Conservation (phyloP, 2,329 filamentous ascomycete species). For the Clonostachys chloroleuca region DNA sequence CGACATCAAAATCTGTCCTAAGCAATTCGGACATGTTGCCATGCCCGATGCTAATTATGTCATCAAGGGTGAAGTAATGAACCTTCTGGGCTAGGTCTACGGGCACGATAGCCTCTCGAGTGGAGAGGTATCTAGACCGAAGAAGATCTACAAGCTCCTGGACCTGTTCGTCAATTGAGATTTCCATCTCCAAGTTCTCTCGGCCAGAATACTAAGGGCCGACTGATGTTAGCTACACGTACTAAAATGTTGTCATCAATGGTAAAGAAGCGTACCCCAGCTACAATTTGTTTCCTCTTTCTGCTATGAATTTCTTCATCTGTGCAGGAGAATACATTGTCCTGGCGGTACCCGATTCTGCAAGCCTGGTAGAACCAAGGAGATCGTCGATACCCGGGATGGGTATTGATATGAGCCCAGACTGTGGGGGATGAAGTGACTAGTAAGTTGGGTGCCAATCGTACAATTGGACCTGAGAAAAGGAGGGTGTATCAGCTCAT, state of each 20-base stretch:
- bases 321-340: conserved; percentile 48
- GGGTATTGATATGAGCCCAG: conserved; percentile 34
- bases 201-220: conserved; percentile 43
- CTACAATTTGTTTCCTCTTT: conserved; percentile 42
- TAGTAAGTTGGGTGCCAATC: conserved; percentile 38
- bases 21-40: conserved; percentile 45
- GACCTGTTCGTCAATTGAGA: conserved; percentile 41
- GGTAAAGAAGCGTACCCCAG: conserved; percentile 29
- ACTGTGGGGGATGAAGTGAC: conserved; percentile 43
- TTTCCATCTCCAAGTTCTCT: conserved; percentile 44
- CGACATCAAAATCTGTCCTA: conserved; percentile 39
- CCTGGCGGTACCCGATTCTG: conserved; percentile 40
- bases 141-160: conserved; percentile 40
- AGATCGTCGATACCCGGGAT: conserved; percentile 31
- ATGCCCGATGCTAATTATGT: conserved; percentile 48
- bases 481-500: no score
- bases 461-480: conserved; percentile 16
- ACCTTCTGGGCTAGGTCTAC: conserved; percentile 47
- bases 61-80: conserved; percentile 51
- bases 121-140: conserved; percentile 36
- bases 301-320: conserved; percentile 40
- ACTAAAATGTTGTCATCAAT: background rate
- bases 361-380: conserved; percentile 38
- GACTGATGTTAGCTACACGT: background rate
- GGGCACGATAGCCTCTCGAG: conserved; percentile 22